Conservation (phyloP, 129 eudicot species). For the Escallonia rubra region DNA sequence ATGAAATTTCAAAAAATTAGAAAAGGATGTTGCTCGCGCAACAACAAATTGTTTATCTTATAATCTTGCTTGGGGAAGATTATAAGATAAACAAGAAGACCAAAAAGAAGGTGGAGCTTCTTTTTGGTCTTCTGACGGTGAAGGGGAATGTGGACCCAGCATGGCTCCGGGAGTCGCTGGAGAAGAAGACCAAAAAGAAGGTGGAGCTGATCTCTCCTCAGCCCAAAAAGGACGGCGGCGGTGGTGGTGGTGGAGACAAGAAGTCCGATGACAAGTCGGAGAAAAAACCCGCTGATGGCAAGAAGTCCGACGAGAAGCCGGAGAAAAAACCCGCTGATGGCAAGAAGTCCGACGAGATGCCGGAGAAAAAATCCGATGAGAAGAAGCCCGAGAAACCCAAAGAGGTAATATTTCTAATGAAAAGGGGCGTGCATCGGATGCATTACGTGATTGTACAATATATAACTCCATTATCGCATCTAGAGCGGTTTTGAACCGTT, state of each 20-base stretch:
- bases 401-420: slow-evolving; percentile 38
- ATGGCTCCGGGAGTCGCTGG: slow-evolving; percentile 55
- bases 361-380: slow-evolving; percentile 53
- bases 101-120: too few relatives aligned
- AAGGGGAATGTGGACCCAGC: slow-evolving; percentile 63
- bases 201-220: slow-evolving; percentile 78
- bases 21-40: too few relatives aligned
- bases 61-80: too few relatives aligned
- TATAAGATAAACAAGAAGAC: too few relatives aligned
- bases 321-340: slow-evolving; percentile 54
- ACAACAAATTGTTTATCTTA: too few relatives aligned
- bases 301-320: slow-evolving; percentile 48
- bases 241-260: slow-evolving; percentile 26
- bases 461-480: too few relatives aligned
- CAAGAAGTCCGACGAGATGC: slow-evolving; percentile 45
- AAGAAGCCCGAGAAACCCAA: slow-evolving; percentile 58
- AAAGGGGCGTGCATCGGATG: not conserved
- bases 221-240: slow-evolving; percentile 62
- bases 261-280: slow-evolving; percentile 54
- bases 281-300: slow-evolving; percentile 47
- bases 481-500: not conserved
- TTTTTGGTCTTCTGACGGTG: too few relatives aligned
- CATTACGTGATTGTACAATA: too few relatives aligned
- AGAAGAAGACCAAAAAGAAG: slow-evolving; percentile 70
- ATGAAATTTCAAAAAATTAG: too few relatives aligned